phyloP scores from a whole-genome alignment of 2,329 filamentous ascomycete species.

The Trichoderma endophyticum region DNA sequence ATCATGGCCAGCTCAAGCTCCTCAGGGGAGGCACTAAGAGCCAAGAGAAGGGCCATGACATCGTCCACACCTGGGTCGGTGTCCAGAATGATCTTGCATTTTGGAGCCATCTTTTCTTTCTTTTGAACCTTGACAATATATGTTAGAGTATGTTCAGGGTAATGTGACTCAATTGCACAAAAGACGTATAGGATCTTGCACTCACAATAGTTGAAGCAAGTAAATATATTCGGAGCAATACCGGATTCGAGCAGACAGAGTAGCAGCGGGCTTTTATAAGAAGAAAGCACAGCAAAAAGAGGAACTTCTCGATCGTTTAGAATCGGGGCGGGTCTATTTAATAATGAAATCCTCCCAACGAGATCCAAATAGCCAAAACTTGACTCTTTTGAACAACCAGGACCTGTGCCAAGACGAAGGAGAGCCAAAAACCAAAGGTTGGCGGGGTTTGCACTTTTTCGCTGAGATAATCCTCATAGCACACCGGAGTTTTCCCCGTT shows the following conservation, averaged over 20 bases:
- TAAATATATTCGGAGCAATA: background rate
- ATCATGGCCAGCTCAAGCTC: constrained; percentile 84
- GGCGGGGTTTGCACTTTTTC: background rate
- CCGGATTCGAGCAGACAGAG: background rate
- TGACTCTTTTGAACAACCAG: background rate
- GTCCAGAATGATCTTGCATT: constrained; percentile 83
- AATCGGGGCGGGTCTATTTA: background rate
- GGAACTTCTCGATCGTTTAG: background rate
- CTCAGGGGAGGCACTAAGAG: constrained; percentile 74
- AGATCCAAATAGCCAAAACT: background rate
- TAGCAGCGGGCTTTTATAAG: background rate
- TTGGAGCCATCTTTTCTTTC: constrained; percentile 15
- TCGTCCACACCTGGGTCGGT: constrained; percentile 81
- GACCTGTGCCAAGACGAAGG: background rate
- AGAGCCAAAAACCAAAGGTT: background rate
- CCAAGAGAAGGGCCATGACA: constrained; percentile 81
- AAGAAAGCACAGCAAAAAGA: background rate
- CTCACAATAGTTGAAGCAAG: background rate
- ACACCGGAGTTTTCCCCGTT: constrained; percentile 1
- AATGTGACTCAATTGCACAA: background rate
- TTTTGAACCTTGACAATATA: background rate
- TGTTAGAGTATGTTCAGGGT: background rate
- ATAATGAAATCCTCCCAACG: background rate
- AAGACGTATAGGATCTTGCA: background rate
- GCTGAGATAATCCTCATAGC: background rate